Base-by-base conservation (phyloP, 257 asterid genomes). In the Nicotiana sylvestris region DNA sequence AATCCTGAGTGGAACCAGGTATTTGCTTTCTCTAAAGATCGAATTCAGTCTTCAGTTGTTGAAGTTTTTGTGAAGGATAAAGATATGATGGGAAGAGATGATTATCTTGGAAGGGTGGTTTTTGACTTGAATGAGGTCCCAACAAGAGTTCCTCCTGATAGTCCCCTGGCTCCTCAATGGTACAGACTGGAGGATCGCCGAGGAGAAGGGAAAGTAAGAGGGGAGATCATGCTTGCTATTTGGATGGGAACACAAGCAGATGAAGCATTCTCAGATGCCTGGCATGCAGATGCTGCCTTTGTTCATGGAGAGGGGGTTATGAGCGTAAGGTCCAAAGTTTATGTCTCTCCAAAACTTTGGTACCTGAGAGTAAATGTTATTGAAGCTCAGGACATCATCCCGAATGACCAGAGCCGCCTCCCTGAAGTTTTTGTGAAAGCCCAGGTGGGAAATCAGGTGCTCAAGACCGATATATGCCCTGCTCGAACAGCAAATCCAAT, bases 141-240 rank as follows among this genome's bases (percentile, higher is more conserved):
- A 0, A 91, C 92, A 6, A 84, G 97, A 83, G 93, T 90, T 17
- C 98, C 97, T 4, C 98, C 96, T 11, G 96, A 94, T 81, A 94
- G 97, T 83, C 98, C 97, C n/a, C 82, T 94, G 15, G 96, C 97
- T 3, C 93, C 98, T 3, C 97, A 94, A 30, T 94, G 98, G 97
- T 90, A 88, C 86, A 78, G 92, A 27, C 77, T 94, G 78, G 96
- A 91, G 84, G 95, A 90, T 17, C 84, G 91, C 58, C 85, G 86
- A 0, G 92, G 95, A 2, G 91, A 90, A 60, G 86, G 89, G 35
- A 89, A 86, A 80, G 80, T 80, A 60, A 84, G 92, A 80, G 97
- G 98, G 3, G 94, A 92, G 72, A 78, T 91, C 72, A 94, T 92
- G 97, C 87, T 88, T 21, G 91, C 95, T 0, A 91, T 94, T 18